Base-by-base conservation (phyloP, 1,139 yeast species). In the Pichia norvegensis region DNA sequence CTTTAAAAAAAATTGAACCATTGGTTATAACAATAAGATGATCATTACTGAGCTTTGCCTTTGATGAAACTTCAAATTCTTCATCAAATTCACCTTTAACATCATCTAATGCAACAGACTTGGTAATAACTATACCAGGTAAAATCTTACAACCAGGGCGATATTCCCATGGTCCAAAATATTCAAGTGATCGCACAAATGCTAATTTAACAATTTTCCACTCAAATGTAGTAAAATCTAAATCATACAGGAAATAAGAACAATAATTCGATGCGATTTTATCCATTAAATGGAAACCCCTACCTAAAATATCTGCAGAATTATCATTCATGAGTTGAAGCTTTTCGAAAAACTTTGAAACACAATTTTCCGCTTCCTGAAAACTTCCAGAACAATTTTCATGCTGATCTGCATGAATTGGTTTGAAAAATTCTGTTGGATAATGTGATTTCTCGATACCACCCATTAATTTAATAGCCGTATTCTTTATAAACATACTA, bases 401-500 rank as follows among this genome's bases (percentile, higher is more conserved):
- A 31, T 20, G 27, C 4, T 22, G 2, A 4, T 45, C 48, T 49
- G 53, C 33, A 40, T 44, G 20, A 41, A 54, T 19, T 5, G 52
- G 38, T 14, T 50, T 33, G 35, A 45, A 55, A 4, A 19, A n/a
- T 3, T 33, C 10, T 0, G 17, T 27, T 16, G 45, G 33, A 19
- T 51, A 44, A 23, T 53, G 56, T 5, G 22, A 19, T 11, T 46
- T 49, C 22, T 50, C 54, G 13, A 56, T 17, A 8, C 70, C 70
- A n/a, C 63, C 63, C 23, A 64, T 19, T 1, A 63, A 43, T 35
- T 59, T 45, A 27, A 65, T 11, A 35, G 58, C 54, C n/a, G 48
- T 50, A 14, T 58, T 63, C 22, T 58, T 49, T 1, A 57, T 20
- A 0, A 56, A 39, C n/a, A 53, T 45, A 9, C 46, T 37, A 40